Base-by-base conservation (phyloP, 129 eudicot species). In the Escallonia rubra region DNA sequence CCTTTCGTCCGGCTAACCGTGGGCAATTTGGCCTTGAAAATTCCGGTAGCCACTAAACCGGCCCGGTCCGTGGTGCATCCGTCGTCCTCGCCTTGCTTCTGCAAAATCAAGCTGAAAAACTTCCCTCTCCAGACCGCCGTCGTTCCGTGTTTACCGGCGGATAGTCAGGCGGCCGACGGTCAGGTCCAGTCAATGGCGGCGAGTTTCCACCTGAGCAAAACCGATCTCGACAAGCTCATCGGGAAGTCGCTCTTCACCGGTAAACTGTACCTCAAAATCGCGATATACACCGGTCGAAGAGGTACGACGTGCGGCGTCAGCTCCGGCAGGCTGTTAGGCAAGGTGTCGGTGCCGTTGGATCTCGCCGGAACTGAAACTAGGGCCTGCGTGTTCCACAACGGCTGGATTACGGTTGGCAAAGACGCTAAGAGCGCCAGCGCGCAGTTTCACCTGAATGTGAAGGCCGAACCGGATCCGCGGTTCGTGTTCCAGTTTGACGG, bases 401-500 rank as follows among this genome's bases (percentile, higher is more conserved):
- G 90, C 1, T 87, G 95, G 95, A 58, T 81, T 60, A 34, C 41
- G 2, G 71, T 84, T 13, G 94, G 89, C 3, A 78, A 73, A 51
- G 80, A 72, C 2, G 65, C 38, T 2, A 83, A 78, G 40, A 49
- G 57, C 5, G 50, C 79, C 41, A 57, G 68, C 5, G 85, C 90
- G 23, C 80, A 61, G 76, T 78, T 90, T 64, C 91, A 83, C 66
- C 12, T 90, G 72, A 86, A 58, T 66, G 85, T 86, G 2, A 74
- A 74, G 48, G 78, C 83, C 3, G 91, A 82, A 46, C 89, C 85
- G 41, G 91, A 88, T 68, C 92, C 96, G 40, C 52, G 92, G 58
- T 89, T 88, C 70, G 85, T 85, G 41, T 89, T 89, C 61, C 82
- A 83, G 78, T 85, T 89, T 67, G 92, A 83, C 63, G 96, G 96